Conservation (phyloP, 805 yeast genomes). For the Zygosaccharomyces gambellarensis region DNA sequence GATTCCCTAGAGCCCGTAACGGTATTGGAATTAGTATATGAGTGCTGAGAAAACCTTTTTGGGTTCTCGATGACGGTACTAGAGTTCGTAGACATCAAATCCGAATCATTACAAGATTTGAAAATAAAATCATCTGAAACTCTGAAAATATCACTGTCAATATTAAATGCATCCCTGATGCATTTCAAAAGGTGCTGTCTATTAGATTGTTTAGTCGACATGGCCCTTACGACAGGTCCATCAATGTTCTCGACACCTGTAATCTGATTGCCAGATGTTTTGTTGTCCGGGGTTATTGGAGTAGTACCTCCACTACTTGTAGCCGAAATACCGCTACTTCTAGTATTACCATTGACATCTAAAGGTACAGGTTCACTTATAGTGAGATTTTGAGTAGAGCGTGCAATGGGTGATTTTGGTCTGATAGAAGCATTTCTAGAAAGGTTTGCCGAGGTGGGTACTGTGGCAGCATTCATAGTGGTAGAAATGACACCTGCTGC, state of each 20-base stretch:
- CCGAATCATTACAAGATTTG: conserved; percentile 45
- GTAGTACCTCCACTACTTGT: background rate
- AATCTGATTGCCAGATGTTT: conserved; percentile 21
- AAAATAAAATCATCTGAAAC: conserved; percentile 53
- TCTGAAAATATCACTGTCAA: conserved; percentile 53
- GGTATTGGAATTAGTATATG: conserved; percentile 19
- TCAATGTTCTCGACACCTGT: conserved; percentile 49
- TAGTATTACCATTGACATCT: background rate
- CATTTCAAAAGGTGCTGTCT: conserved; percentile 50
- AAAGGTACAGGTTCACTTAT: background rate
- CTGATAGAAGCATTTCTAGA: conserved; percentile 10
- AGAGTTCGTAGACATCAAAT: conserved; percentile 39
- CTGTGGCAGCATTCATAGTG: background rate
- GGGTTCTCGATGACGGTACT: conserved; percentile 47
- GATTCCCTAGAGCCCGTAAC: conserved; percentile 19
- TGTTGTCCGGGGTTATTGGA: background rate
- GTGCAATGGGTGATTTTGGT: conserved; percentile 24
- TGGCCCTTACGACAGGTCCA: conserved; percentile 27
- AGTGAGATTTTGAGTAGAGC: conserved; percentile 13
- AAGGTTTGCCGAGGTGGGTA: conserved; percentile 8
- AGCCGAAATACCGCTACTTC: background rate
- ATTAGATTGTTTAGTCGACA: conserved; percentile 26
- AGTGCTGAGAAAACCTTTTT: conserved; percentile 38
- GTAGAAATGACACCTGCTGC: conserved; percentile 42
- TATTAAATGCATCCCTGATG: conserved; percentile 59